Evolutionary conservation across 441 rosid genomes (phyloP), one percentile per base, ranked within the genome.

Genomic region (Aquilaria agallochum): DNA sequence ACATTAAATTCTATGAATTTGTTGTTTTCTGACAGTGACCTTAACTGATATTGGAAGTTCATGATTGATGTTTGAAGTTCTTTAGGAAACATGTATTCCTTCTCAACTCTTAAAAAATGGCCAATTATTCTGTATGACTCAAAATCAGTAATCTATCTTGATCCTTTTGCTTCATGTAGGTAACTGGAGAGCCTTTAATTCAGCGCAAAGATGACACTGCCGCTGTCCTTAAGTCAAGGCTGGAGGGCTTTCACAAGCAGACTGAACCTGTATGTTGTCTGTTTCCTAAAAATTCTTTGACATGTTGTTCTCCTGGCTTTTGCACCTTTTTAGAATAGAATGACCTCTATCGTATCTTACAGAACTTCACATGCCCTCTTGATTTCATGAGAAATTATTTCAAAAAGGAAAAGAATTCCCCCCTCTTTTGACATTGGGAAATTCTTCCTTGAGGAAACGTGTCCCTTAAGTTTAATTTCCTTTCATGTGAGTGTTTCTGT

Each of bases 171-270:
- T 59, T 54, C 7, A 65, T 68, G 50, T 64, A 88, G 95, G 88
- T 79, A 60, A 83, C 88, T 11, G 92, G 92, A 63, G 90, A 91
- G 63, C 91, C 96, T 44, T 73, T 91, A 81, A 91, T 95, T 75
- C 97, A 90, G 75, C 94, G 99, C 14, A 84, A 89, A 75, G 99
- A 95, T 64, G 99, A 95, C 65, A 91, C 88, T 47, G 96, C 88
- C 0, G 91, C 87, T 55, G 96, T 95, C 68, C 89, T 95, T 12
- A 91, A 73, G 69, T 87, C 96, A 44, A 87, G 99, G 78, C 91
- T 95, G 69, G 96, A 89, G 64, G 78, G 87, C 59, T 95, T 95
- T 73, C 99, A 95, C 89, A 83, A 64, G 81, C 97, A 91, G 77
- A 95, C 97, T 10, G 91, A 87, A 65, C 99, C 97, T 5, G 97